These are phyloP conservation scores for Zostera marina DNA, from an alignment of 116 monocot genomes.

Conservation along the genomic window DNA sequence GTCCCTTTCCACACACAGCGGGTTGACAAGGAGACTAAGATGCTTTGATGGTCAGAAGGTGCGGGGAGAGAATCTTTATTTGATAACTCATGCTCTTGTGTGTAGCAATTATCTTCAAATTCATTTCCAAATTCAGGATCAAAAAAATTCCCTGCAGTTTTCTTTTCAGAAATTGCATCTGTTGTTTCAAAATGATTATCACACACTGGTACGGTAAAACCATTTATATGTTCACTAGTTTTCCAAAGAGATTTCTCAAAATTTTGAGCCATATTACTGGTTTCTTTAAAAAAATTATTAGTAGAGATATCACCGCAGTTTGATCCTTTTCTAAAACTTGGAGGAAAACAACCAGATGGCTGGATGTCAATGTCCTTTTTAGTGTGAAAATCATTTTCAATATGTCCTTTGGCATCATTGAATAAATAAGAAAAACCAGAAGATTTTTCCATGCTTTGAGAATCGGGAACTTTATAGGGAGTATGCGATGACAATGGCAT, in stretches of 20 bases:
- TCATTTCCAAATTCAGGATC: background rate
- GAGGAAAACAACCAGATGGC: background rate
- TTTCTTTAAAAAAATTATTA: slow-evolving; percentile 2
- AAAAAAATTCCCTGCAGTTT: background rate
- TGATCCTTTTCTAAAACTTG: background rate
- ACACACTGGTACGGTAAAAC: background rate
- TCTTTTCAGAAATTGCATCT: background rate
- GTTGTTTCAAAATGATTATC: background rate
- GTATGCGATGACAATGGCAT: slow-evolving; percentile 2
- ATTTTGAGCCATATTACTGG: background rate
- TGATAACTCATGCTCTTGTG: slow-evolving; percentile 13
- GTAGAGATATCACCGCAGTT: background rate
- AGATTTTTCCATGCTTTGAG: background rate
- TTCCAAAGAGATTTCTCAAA: background rate
- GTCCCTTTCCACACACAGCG: slow-evolving; percentile 92
- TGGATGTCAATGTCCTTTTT: background rate
- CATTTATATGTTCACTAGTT: background rate
- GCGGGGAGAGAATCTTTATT: slow-evolving; percentile 39
- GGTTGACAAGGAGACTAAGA: slow-evolving; percentile 79
- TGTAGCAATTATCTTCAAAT: background rate
- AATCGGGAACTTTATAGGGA: slow-evolving; percentile 1
- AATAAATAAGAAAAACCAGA: slow-evolving; percentile 6
- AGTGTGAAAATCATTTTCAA: slow-evolving; percentile 1
- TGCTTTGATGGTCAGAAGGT: slow-evolving; percentile 86
- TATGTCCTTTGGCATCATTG: slow-evolving; percentile 9